Base-by-base conservation (phyloP, 2,329 filamentous ascomycete genomes). In the Neocucurbitaria cava region DNA sequence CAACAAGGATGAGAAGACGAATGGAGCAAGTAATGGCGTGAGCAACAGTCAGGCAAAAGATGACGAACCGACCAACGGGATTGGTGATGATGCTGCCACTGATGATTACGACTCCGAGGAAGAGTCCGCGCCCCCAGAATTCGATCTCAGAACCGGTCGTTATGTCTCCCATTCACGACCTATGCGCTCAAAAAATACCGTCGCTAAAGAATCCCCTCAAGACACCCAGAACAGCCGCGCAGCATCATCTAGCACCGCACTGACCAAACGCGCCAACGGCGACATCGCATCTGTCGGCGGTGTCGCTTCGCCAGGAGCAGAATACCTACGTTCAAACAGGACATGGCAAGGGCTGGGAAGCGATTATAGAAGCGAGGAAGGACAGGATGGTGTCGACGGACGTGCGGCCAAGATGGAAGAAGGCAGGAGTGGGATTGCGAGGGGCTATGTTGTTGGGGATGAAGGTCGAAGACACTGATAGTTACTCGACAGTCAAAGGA, bases 271-370 rank as follows among this genome's bases (percentile, higher is more conserved):
- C 64, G 71, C 80, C 61, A 88, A 86, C 49, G 87, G 89, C 2
- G 89, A 96, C 61, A 64, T 98, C 17, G 89, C 91, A 0, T 87
- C 88, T 41, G 87, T 98, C 63, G 94, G 93, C 46, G 92, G 92
- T 6, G 85, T 94, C 0, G 82, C 89, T n/a, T 98, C 94, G 41
- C 95, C 95, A 0, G 95, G 92, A 0, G 95, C 95, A 0, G 91
- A 97, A 73, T 98, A 86, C 65, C 78, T 99, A 59, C 85, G 89
- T 28, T 90, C 89, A 3, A 86, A 93, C 67, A 81, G 95, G 52
- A 96, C 91, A 3, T 99, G 95, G 95, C 89, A 89, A 69, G 95
- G 95, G 0, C 77, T 99, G 21, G 95, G 95, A 0, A 96, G 87
- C 58, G 95, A 99, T 72, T 96, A 92, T 66, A 81, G 83, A 54